Conservation (phyloP, 345 rosid species). For the Melaleuca alternifolia region DNA sequence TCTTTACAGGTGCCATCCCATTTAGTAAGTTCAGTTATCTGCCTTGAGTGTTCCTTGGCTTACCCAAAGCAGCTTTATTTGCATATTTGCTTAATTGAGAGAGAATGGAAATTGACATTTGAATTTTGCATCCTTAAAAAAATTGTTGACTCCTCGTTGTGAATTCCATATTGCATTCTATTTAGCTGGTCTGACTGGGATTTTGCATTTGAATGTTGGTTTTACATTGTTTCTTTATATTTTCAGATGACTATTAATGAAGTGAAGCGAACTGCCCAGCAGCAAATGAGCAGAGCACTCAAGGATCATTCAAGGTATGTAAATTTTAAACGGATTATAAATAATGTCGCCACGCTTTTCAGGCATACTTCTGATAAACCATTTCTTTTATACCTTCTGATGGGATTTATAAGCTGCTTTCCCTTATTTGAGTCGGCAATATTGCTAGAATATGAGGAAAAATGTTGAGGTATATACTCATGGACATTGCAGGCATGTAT, state of each 20-base stretch:
- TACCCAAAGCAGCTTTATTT: neutral
- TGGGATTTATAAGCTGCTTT: neutral
- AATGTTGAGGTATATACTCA: neutral
- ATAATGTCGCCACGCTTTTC: neutral
- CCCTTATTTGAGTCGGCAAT: neutral
- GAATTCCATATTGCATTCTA: neutral
- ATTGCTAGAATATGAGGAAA: neutral
- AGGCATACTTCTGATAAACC: neutral
- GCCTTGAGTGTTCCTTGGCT: neutral
- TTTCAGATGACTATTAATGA: slow-evolving; percentile 87
- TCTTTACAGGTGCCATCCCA: neutral
- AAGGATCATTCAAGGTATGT: slow-evolving; percentile 83
- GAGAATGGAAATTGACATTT: neutral
- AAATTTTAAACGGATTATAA: neutral
- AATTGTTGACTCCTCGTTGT: neutral
- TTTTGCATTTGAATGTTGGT: neutral
- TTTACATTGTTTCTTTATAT: neutral
- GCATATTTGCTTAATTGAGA: neutral
- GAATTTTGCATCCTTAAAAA: neutral
- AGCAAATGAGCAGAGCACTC: slow-evolving; percentile 81
- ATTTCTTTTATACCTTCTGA: neutral
- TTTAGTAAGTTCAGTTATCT: neutral
- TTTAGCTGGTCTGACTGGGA: neutral
- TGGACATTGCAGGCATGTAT: neutral
- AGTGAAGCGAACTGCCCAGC: slow-evolving; percentile 92